Evolutionary conservation across 2,329 filamentous ascomycete species (phyloP), one percentile per base, ranked within the genome.

Genomic region (Nothophaeocryptopus gaeumannii): DNA sequence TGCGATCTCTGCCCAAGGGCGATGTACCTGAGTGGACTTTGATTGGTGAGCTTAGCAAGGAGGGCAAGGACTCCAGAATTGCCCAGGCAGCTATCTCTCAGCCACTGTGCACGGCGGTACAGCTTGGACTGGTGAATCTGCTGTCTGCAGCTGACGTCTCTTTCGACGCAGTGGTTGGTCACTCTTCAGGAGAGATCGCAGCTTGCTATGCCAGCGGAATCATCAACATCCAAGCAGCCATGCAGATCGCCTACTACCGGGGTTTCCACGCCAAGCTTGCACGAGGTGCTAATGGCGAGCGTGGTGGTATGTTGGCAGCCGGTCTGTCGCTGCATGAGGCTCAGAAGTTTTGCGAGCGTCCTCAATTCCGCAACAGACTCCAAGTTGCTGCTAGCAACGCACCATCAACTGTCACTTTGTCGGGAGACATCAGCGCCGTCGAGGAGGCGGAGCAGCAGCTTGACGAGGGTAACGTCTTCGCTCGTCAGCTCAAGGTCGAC

Each of bases 31-130:
- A 34, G 33, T 52, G 45, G 43, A 40, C 42, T 30, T 49, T 54
- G n/a, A n/a, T 35, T 13, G 42, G 50, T n/a, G 50, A 61, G 46
- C 53, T 61, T 11, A 33, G 41, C n/a, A 48, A 50, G 15, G 37
- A 47, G 11, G 36, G 20, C 13, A 37, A 45, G 10, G 30, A 37
- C 7, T 51, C 43, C 2, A 48, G 50, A 3, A 29, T 61, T 8
- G 13, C 47, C 16, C 48, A 63, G 15, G 58, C 68, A 2, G 60
- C 58, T 20, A 55, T 80, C 20, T 70, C 75, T 0, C 80, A 82
- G 55, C 77, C 80, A 1, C 58, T 80, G 0, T 80, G 74, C 44
- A 81, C 79, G 0, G 78, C 78, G 0, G 34, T 83, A 1, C 80
- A 83, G 55, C 67, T 83, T 2, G 78, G 68, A 0, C 56, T 80